Evolutionary conservation across 495 filamentous ascomycete species (phyloP).

Genomic region (Penicillium canariense): DNA sequence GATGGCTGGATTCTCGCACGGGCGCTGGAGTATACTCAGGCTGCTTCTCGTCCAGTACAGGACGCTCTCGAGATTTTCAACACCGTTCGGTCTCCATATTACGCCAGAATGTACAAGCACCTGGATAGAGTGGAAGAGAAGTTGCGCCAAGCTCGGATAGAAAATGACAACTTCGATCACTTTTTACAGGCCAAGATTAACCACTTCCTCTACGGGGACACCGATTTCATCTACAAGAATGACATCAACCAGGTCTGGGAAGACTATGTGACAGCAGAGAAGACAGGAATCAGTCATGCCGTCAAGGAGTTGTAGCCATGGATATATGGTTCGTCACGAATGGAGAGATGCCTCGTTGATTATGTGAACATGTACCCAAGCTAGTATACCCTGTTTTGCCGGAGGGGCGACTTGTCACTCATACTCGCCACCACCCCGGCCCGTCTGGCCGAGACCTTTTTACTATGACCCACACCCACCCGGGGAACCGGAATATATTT

Average conservation of each 20-base stretch:
- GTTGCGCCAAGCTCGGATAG: slow-evolving; percentile 18
- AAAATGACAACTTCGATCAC: slow-evolving; percentile 27
- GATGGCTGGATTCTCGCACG: slow-evolving; percentile 49
- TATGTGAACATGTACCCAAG: too few relatives aligned
- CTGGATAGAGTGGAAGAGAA: slow-evolving; percentile 26
- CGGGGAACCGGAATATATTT: too few relatives aligned
- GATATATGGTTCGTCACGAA: too few relatives aligned
- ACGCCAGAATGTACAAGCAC: slow-evolving; percentile 33
- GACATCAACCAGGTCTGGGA: slow-evolving; percentile 43
- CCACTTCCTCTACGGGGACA: slow-evolving; percentile 19
- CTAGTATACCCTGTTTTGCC: too few relatives aligned
- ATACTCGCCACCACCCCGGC: too few relatives aligned
- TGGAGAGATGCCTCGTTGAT: too few relatives aligned
- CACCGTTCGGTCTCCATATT: slow-evolving; percentile 44
- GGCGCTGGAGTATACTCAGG: slow-evolving; percentile 31
- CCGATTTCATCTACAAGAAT: slow-evolving; percentile 47
- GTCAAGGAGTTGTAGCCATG: too few relatives aligned
- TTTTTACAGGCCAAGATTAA: slow-evolving; percentile 33
- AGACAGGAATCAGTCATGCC: not conserved
- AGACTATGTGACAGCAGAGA: slow-evolving; percentile 8
- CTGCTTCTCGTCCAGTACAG: slow-evolving; percentile 15
- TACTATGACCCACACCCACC: too few relatives aligned
- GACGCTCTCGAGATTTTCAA: slow-evolving; percentile 44
- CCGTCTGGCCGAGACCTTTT: too few relatives aligned
- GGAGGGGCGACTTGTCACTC: too few relatives aligned